Base-by-base conservation (phyloP, 306 rosid genomes). In the Cyclanthera cordifolia region DNA sequence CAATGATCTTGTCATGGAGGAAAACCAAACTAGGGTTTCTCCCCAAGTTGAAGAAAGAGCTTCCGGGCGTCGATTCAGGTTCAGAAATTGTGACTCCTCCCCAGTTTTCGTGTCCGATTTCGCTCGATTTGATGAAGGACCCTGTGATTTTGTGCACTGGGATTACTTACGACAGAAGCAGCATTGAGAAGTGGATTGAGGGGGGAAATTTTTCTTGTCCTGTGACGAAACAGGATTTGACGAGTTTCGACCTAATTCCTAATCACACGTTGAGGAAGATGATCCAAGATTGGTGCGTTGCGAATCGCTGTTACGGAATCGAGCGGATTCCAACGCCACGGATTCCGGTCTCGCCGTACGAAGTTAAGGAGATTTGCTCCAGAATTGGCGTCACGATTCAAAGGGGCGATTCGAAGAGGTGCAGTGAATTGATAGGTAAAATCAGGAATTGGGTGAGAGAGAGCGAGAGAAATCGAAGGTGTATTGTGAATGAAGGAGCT, bases 241-340 rank as follows among this genome's bases (percentile, higher is more conserved):
- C 27, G 0, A 77, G 54, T 72, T 78, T 81, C 4, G 88, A 89
- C 68, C 75, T 76, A 75, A 84, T 88, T 30, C 97, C 96, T 1
- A 91, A 91, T 77, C 97, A 91, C 43, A 53, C 87, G 4, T 64
- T 89, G 4, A 76, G 97, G 3, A 72, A 76, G 65, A 77, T 91
- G 92, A 87, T 89, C 45, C 97, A 91, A 14, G 95, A 85, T 27
- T 91, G 96, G 97, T 91, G 97, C 47, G 96, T 89, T 1, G 73
- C 80, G 23, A 82, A 89, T 56, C 82, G 81, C 2, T 87, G 87
- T 2, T 25, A 30, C 7, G 97, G 97, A 14, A 65, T 91, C 6
- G 97, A 91, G 23, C 78, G 96, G 47, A 89, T 89, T 64, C 97
- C 97, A 1, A 92, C 95, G 3, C 95, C 92, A 9, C 73, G 96